Base-by-base conservation (phyloP, 164 flowering plant genomes). In the Chimonanthus praecox region DNA sequence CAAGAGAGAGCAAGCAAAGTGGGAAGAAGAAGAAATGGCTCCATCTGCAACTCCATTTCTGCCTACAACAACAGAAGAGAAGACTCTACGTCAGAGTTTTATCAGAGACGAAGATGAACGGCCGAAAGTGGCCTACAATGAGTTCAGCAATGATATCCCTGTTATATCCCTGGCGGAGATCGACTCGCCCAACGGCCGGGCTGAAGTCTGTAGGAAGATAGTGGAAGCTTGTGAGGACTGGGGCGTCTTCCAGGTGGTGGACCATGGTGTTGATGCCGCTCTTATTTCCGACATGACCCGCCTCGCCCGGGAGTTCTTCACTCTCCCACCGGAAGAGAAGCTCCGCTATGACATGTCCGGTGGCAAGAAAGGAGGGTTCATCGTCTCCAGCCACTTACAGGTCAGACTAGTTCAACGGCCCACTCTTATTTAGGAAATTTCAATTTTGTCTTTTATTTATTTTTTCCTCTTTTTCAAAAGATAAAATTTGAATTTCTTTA, bases 211-310 rank as follows among this genome's bases (percentile, higher is more conserved):
- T 72, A 48, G 74, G 80, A 84, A 84, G 67, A 88, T 92, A 20
- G 92, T 88, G 0, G 87, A 82, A 68, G 94, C 95, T 0, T 92
- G 97, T 70, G 94, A 92, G 80, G 87, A 89, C 20, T 92, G 97
- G 97, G 97, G 97, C 7, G 64, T 92, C n/a, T 90, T 92, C 75
- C 97, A 92, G 75, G 87, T 92, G 9, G 83, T 90, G 7, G 94
- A 92, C 72, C 97, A 92, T 72, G 94, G 97, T 4, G 84, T 92
- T 15, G 95, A 90, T 21, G 5, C 81, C 2, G 69, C 47, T n/a
- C 84, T 90, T 7, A 62, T 92, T 4, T 69, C 83, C 18, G 85
- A 85, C 0, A 92, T 92, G 97, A 86, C 88, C 2, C 67, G 82
- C 3, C 82, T 88, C 6, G 88, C 95, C 6, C 71, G 82, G 7